These are phyloP conservation scores for Salix purpurea DNA, from an alignment of 345 rosid species.

Conservation along the genomic window DNA sequence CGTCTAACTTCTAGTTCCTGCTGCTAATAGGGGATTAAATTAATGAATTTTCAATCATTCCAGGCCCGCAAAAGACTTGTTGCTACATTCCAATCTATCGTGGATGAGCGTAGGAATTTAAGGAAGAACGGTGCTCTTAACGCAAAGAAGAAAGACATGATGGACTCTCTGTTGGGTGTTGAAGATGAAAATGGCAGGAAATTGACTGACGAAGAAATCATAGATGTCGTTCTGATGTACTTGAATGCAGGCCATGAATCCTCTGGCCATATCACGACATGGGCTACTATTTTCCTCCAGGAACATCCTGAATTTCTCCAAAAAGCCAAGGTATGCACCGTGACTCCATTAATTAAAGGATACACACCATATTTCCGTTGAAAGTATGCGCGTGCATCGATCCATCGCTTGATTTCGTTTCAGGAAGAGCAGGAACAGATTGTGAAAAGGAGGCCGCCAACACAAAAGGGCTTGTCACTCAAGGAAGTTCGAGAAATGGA, in stretches of 20 bases:
- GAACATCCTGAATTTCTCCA: slow-evolving; percentile 54
- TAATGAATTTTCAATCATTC: neutral
- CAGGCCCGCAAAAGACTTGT: slow-evolving; percentile 83
- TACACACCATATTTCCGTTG: no score
- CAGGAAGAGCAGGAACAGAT: slow-evolving; percentile 76
- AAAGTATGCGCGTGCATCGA: no score
- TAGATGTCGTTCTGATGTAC: slow-evolving; percentile 77
- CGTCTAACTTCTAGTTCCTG: no score
- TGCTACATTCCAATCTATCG: slow-evolving; percentile 45
- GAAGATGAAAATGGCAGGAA: slow-evolving; percentile 66
- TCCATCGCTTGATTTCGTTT: neutral
- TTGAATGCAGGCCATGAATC: slow-evolving; percentile 93
- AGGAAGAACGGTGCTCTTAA: slow-evolving; percentile 9
- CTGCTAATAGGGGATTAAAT: no score
- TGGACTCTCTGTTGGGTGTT: slow-evolving; percentile 61
- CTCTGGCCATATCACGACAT: slow-evolving; percentile 76
- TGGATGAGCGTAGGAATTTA: slow-evolving; percentile 51
- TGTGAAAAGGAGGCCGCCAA: slow-evolving; percentile 30
- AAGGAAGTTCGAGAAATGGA: slow-evolving; percentile 73
- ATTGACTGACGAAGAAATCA: slow-evolving; percentile 63
- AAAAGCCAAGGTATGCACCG: slow-evolving; percentile 53
- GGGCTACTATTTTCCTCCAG: slow-evolving; percentile 74
- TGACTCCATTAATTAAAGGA: no score
- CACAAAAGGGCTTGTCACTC: slow-evolving; percentile 51
- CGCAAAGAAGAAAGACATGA: slow-evolving; percentile 56